Evolutionary conservation across 2,329 filamentous ascomycete species (phyloP).

Genomic region (Thelonectria discophora): DNA sequence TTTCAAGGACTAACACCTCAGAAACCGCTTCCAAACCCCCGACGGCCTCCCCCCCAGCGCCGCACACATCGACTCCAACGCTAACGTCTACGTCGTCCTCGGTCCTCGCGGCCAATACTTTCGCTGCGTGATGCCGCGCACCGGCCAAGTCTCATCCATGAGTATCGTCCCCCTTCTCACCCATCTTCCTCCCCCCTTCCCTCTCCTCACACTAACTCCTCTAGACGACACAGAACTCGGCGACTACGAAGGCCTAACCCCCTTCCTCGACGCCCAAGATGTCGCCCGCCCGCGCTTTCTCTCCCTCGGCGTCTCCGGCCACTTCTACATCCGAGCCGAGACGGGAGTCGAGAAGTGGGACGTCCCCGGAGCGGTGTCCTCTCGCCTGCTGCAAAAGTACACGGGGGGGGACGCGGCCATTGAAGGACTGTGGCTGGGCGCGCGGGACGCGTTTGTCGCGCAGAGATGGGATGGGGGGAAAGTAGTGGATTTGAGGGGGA

Average conservation of each 20-base stretch:
- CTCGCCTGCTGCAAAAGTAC: slow-evolving; percentile 19
- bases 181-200: background rate
- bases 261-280: slow-evolving; percentile 30
- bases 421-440: slow-evolving; percentile 35
- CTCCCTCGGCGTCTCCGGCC: slow-evolving; percentile 29
- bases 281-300: slow-evolving; percentile 36
- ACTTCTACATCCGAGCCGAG: slow-evolving; percentile 34
- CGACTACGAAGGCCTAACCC: slow-evolving; percentile 28
- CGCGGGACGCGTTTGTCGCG: slow-evolving; percentile 32
- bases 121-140: slow-evolving; percentile 30
- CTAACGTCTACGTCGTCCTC: slow-evolving; percentile 33
- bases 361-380: slow-evolving; percentile 9
- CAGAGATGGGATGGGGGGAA: slow-evolving; percentile 34
- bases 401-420: slow-evolving; percentile 9
- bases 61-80: slow-evolving; percentile 5
- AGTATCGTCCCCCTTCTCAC: slow-evolving; percentile 23
- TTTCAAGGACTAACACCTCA: background rate
- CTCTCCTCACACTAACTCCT: background rate
- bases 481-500: slow-evolving; percentile 29
- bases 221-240: slow-evolving; percentile 32
- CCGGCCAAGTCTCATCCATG: slow-evolving; percentile 25
- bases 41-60: slow-evolving; percentile 13
- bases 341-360: slow-evolving; percentile 31
- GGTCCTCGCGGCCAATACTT: slow-evolving; percentile 33
- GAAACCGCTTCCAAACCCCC: background rate